These are phyloP conservation scores for Bryoglossum gracile DNA, from an alignment of 495 filamentous ascomycete genomes.

Conservation along the genomic window DNA sequence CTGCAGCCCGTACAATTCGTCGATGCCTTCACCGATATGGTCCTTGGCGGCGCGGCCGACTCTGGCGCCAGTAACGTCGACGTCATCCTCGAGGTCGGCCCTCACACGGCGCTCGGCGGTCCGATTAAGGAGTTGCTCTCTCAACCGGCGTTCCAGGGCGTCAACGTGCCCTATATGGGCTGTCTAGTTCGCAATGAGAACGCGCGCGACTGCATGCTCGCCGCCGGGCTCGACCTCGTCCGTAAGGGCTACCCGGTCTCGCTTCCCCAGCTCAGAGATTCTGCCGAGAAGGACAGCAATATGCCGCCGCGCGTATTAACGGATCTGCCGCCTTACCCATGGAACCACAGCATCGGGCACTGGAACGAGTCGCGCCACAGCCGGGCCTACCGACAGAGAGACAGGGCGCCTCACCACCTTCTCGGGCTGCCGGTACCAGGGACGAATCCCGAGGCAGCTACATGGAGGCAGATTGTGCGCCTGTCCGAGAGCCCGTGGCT, in stretches of 20 bases:
- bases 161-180: slow-evolving; percentile 33
- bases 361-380: slow-evolving; percentile 30
- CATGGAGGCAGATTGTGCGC: slow-evolving; percentile 31
- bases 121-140: slow-evolving; percentile 44
- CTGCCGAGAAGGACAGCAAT: no score
- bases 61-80: slow-evolving; percentile 4
- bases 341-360: slow-evolving; percentile 25
- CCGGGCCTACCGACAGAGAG: slow-evolving; percentile 25
- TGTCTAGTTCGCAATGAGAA: slow-evolving; percentile 36
- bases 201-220: slow-evolving; percentile 37
- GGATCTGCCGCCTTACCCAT: slow-evolving; percentile 34
- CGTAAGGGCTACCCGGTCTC: no score
- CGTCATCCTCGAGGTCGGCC: slow-evolving; percentile 57
- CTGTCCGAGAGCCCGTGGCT: slow-evolving; percentile 41
- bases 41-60: slow-evolving; percentile 1
- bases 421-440: slow-evolving; percentile 27
- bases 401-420: slow-evolving; percentile 28
- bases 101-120: slow-evolving; percentile 55
- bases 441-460: slow-evolving; percentile 22
- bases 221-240: no score
- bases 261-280: no score
- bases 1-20: neutral
- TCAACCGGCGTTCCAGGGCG: slow-evolving; percentile 19
- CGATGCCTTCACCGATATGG: neutral
- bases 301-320: no score